A percentile compares a stretch with the other conserved stretches of the same genome.
phyloP scores from a whole-genome alignment of 148 eudicot genomes.

The Rhododendron simsii region DNA sequence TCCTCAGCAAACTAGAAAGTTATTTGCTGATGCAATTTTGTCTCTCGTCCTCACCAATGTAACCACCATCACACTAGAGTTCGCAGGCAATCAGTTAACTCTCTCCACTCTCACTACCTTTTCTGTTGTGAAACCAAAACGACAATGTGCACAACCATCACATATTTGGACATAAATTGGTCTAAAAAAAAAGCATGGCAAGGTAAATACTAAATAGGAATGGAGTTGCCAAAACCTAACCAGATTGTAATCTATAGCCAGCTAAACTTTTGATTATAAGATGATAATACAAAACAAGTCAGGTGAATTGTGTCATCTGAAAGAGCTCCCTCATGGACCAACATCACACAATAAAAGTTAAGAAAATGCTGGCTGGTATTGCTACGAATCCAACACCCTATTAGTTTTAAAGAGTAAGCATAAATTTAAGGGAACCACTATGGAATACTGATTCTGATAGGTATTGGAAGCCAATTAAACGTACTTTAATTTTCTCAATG shows the following conservation, averaged over 20 bases:
- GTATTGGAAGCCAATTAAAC: conserved; percentile 10
- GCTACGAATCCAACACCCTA: neutral
- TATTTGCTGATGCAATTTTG: neutral
- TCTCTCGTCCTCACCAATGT: neutral
- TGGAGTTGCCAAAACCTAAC: neutral
- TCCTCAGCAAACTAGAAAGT: neutral
- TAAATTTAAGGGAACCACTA: neutral
- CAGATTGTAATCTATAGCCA: neutral
- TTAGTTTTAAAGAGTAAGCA: neutral
- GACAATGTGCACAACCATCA: neutral
- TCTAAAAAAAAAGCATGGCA: neutral
- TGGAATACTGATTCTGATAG: neutral
- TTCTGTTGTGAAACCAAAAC: neutral
- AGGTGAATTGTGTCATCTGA: neutral
- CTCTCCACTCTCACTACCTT: neutral
- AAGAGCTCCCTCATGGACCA: neutral
- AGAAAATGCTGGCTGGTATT: neutral
- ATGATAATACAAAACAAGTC: neutral
- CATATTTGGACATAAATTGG: neutral
- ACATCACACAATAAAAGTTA: neutral
- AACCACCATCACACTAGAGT: neutral
- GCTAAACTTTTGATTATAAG: neutral
- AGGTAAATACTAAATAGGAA: neutral
- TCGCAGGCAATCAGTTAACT: neutral
- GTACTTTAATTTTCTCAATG: conserved; percentile 72